These are phyloP conservation scores for Hortiboletus rubellus DNA, from an alignment of 1,284 basidiomycete genomes.

Conservation along the genomic window DNA sequence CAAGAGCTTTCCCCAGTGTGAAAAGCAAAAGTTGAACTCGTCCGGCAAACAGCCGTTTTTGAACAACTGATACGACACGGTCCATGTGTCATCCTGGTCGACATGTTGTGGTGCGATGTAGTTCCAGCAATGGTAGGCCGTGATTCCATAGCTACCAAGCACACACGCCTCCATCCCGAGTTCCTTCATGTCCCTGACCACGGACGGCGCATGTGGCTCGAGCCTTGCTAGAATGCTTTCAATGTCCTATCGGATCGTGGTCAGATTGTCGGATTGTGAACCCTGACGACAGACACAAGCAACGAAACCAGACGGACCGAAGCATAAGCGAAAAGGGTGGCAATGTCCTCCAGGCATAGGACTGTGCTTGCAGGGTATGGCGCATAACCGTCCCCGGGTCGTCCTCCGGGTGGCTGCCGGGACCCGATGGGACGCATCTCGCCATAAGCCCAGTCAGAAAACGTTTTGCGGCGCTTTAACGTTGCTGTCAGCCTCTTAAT, in stretches of 20 bases:
- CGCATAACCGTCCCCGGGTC: background rate
- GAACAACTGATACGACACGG: slow-evolving; percentile 1
- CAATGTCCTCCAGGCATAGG: background rate
- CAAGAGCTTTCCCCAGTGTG: slow-evolving; percentile 2
- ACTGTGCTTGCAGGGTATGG: background rate
- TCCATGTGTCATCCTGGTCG: slow-evolving; percentile 6
- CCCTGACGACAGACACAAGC: background rate
- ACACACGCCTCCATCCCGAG: background rate
- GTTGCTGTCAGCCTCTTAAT: background rate
- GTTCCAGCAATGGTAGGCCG: slow-evolving; percentile 10
- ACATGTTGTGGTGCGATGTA: slow-evolving; percentile 11
- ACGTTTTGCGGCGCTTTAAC: background rate
- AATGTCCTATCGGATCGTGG: background rate
- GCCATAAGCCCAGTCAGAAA: background rate
- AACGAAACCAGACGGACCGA: no score
- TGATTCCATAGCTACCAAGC: slow-evolving; percentile 7
- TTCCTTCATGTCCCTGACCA: background rate
- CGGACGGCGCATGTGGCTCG: background rate
- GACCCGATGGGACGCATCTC: background rate
- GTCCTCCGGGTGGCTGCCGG: no score
- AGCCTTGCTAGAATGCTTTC: slow-evolving; percentile 2
- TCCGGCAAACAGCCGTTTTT: background rate
- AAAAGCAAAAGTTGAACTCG: slow-evolving; percentile 13
- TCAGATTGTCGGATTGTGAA: no score
- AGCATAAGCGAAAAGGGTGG: no score